A percentile compares a stretch with the other conserved stretches of the same genome.
phyloP scores from a whole-genome alignment of 208 protist genomes.

The Wallacemonas sp. region DNA sequence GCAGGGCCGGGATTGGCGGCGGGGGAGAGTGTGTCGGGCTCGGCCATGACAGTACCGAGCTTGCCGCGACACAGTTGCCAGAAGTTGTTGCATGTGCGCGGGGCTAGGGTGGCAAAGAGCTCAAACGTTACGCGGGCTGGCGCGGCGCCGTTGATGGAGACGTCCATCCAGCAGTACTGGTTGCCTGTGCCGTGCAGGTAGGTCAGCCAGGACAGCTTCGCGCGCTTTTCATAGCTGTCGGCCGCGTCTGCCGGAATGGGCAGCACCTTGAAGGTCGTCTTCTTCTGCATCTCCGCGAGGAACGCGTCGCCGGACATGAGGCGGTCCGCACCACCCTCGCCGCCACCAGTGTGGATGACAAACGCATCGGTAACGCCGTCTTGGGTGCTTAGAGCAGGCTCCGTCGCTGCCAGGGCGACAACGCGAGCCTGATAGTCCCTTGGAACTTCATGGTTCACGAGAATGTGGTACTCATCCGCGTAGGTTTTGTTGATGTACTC shows the following conservation, averaged over 20 bases:
- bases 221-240: constrained; percentile 67
- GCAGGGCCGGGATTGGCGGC: constrained; percentile 3
- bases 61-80: constrained; percentile 84
- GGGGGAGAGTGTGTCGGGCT: constrained; percentile 13
- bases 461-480: constrained; percentile 49
- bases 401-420: neutral
- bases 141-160: constrained; percentile 37
- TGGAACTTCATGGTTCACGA: constrained; percentile 58
- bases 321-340: constrained; percentile 10
- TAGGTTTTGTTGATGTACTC: constrained; percentile 63
- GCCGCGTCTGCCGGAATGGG: constrained; percentile 17
- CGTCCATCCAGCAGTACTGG: constrained; percentile 83
- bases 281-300: constrained; percentile 30
- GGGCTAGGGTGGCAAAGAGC: constrained; percentile 79
- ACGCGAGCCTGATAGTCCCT: constrained; percentile 63
- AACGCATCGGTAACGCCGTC: neutral
- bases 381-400: neutral
- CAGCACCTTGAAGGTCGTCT: constrained; percentile 56
- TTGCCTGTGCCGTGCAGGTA: constrained; percentile 68
- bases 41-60: constrained; percentile 25
- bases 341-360: constrained; percentile 9
- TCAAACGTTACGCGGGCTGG: constrained; percentile 83
- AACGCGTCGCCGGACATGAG: constrained; percentile 52
- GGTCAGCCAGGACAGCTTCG: constrained; percentile 44
- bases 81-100: constrained; percentile 94